Percentiles rank a stretch among this genome's conserved stretches.
Evolutionary conservation across 2,329 filamentous ascomycete species (phyloP).

Genomic region (Sclerotinia subarctica): DNA sequence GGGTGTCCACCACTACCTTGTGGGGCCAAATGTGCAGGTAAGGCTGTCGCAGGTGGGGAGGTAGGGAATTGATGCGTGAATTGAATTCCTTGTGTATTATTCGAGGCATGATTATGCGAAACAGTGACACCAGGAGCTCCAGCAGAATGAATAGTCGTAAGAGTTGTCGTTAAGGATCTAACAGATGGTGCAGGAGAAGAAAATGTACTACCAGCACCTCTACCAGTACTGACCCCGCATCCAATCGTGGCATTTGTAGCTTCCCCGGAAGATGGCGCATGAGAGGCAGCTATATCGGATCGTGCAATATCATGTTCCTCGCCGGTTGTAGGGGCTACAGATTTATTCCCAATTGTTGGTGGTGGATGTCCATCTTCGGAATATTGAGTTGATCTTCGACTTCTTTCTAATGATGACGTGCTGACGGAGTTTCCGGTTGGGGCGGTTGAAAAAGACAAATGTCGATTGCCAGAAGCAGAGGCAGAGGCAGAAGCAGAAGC

Average conservation of each 20-base stretch:
- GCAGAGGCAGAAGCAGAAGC: conserved; percentile 32
- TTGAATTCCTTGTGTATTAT: conserved; percentile 46
- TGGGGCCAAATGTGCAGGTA: conserved; percentile 66
- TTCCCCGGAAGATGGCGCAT: conserved; percentile 61
- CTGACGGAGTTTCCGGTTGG: conserved; percentile 49
- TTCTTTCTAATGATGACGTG: conserved; percentile 53
- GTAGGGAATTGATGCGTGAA: conserved; percentile 65
- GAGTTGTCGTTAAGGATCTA: conserved; percentile 74
- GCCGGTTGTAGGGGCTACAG: conserved; percentile 58
- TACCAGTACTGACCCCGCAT: conserved; percentile 61
- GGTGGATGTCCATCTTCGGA: conserved; percentile 59
- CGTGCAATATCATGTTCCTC: conserved; percentile 64
- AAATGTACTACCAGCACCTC: conserved; percentile 73
- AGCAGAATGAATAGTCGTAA: conserved; percentile 81
- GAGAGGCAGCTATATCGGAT: conserved; percentile 74
- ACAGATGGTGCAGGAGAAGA: conserved; percentile 80
- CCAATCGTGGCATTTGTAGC: conserved; percentile 71
- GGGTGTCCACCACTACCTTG: conserved; percentile 50
- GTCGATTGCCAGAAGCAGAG: conserved; percentile 41
- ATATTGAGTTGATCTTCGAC: conserved; percentile 58
- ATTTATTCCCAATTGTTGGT: conserved; percentile 64
- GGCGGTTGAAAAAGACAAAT: conserved; percentile 55
- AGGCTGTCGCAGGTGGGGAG: conserved; percentile 64
- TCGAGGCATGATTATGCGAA: conserved; percentile 41
- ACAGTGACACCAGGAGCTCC: conserved; percentile 50